Evolutionary conservation across 208 protist genomes (phyloP), one percentile per base, ranked within the genome.

Genomic region (Novymonas esmeraldas): DNA sequence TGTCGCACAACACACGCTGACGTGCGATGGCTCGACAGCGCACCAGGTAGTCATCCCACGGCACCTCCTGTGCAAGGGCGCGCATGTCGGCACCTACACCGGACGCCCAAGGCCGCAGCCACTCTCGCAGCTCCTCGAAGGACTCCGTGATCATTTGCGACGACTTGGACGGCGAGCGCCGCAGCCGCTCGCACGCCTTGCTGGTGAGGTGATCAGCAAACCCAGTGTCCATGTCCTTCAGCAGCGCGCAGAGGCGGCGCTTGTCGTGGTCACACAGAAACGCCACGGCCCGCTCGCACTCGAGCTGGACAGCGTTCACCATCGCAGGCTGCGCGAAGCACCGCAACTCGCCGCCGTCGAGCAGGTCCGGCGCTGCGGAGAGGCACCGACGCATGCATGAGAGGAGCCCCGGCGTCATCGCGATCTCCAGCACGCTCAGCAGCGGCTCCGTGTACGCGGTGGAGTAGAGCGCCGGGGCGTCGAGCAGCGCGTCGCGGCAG

Each of bases 11-110:
- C 13, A 55, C 41, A 36, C 36, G 60, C 13, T 69, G 54, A 0
- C 39, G 34, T 5, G 62, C 69, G 18, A 78, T 33, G 6, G 50
- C 50, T 18, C 84, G 84, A 11, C 77, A 74, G 38, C 84, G 83
- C 22, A 91, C 59, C 3, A 94, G 62, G 57, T 91, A 91, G 60
- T 90, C 89, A 60, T 94, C 88, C 85, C 84, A 94, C 18, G 88
- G 82, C 24, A 94, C 78, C 66, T 94, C 88, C 41, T 66, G 69
- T 22, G 77, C 84, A 20, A 90, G 48, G 3, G 55, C 56, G 11
- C 34, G 46, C 49, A 74, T 64, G 16, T 48, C 60, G 5, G 72
- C 51, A 14, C 59, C 65, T 6, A 58, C 45, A 18, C 72, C 26
- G 6, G 38, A 50, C 10, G 74, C 55, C 77, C 82, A 90, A 42